phyloP scores from a whole-genome alignment of 805 yeast species.

The Saccharomycodes ludwigii region DNA sequence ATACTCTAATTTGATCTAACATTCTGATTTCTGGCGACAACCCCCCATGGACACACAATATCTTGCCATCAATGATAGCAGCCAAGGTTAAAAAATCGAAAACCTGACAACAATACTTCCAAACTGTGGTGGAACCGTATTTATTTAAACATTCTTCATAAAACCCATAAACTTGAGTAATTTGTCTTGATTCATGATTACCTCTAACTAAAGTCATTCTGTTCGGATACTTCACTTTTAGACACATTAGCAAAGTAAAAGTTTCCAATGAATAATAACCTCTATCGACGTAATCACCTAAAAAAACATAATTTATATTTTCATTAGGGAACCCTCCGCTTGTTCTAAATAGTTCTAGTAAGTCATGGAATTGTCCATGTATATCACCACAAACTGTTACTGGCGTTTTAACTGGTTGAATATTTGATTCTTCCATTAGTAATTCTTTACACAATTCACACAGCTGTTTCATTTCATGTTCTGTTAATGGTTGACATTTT shows the following conservation, averaged over 20 bases:
- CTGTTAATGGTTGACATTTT: slow-evolving; percentile 79
- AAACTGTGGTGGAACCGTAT: slow-evolving; percentile 88
- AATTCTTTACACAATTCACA: slow-evolving; percentile 93
- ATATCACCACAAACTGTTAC: slow-evolving; percentile 96
- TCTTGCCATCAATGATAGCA: slow-evolving; percentile 90
- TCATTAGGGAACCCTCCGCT: slow-evolving; percentile 81
- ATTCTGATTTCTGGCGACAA: slow-evolving; percentile 93
- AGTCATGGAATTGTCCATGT: slow-evolving; percentile 95
- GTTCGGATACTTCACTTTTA: slow-evolving; percentile 78
- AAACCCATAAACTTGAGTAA: slow-evolving; percentile 97
- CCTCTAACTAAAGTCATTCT: slow-evolving; percentile 88
- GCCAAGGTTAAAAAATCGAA: slow-evolving; percentile 89
- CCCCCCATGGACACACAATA: slow-evolving; percentile 95
- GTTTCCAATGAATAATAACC: slow-evolving; percentile 96
- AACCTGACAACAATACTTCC: slow-evolving; percentile 95
- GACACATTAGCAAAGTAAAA: slow-evolving; percentile 83
- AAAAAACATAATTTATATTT: slow-evolving; percentile 67
- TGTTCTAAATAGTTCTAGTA: slow-evolving; percentile 77
- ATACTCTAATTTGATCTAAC: slow-evolving; percentile 91
- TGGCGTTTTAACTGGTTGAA: slow-evolving; percentile 87
- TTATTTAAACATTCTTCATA: slow-evolving; percentile 91
- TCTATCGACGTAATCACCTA: slow-evolving; percentile 95
- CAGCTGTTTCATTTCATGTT: slow-evolving; percentile 88
- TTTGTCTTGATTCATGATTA: slow-evolving; percentile 94
- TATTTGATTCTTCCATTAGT: slow-evolving; percentile 90